These are phyloP conservation scores for Dactylellina haptotyla DNA, from an alignment of 2,329 filamentous ascomycete species.

Conservation along the genomic window DNA sequence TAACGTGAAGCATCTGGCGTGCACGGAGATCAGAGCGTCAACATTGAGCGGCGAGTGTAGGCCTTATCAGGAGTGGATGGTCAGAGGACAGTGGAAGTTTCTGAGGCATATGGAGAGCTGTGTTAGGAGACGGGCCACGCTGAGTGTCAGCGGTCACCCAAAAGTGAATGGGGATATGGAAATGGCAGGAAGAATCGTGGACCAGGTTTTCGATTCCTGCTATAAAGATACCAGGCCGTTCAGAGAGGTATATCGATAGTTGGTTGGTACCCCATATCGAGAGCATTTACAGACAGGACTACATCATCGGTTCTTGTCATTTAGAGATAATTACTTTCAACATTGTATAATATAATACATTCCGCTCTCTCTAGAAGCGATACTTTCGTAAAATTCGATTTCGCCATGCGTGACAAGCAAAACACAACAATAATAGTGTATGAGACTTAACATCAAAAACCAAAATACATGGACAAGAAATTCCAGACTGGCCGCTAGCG, in stretches of 20 bases:
- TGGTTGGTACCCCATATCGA: neutral
- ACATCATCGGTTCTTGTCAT: neutral
- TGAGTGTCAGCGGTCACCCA: constrained; percentile 81
- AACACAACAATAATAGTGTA: neutral
- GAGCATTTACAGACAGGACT: too few relatives aligned
- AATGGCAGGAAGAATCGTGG: constrained; percentile 80
- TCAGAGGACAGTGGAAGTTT: constrained; percentile 83
- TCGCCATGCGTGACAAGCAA: neutral
- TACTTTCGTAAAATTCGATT: constrained; percentile 8
- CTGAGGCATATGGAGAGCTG: constrained; percentile 95
- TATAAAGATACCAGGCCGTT: constrained; percentile 94
- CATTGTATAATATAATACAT: constrained; percentile 53
- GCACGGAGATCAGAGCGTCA: constrained; percentile 92
- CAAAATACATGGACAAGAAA: too few relatives aligned
- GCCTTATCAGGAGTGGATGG: constrained; percentile 86
- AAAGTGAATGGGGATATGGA: constrained; percentile 85
- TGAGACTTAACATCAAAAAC: too few relatives aligned
- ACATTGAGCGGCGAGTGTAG: constrained; percentile 94
- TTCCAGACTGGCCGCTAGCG: too few relatives aligned
- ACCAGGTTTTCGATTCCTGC: constrained; percentile 99
- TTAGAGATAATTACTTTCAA: neutral
- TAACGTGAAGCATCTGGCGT: constrained; percentile 87
- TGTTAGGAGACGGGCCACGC: constrained; percentile 80
- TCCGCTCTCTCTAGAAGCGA: constrained; percentile 42
- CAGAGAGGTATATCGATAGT: constrained; percentile 89